Percentiles rank a stretch among this genome's conserved stretches.
Evolutionary conservation across 2,329 filamentous ascomycete species (phyloP).

Genomic region (Beauveria varroae): DNA sequence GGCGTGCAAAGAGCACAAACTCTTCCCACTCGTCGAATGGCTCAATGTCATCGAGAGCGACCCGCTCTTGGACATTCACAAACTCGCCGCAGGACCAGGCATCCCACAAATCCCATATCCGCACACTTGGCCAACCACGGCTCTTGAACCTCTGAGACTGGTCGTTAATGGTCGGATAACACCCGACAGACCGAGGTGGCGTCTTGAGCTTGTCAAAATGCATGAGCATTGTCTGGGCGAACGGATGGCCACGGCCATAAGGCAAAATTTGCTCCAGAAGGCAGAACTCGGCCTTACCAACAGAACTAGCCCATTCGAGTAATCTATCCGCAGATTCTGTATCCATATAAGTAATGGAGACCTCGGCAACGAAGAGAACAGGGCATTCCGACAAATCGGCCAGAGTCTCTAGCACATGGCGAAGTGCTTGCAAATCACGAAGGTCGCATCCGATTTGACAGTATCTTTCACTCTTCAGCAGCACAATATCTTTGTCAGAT

Average conservation of each 20-base stretch:
- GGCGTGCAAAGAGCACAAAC: slow-evolving; percentile 73
- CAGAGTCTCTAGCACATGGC: slow-evolving; percentile 49
- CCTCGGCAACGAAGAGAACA: slow-evolving; percentile 79
- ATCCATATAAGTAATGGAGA: slow-evolving; percentile 88
- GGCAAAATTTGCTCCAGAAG: slow-evolving; percentile 82
- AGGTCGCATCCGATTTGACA: slow-evolving; percentile 77
- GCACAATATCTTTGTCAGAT: slow-evolving; percentile 35
- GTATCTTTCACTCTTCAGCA: slow-evolving; percentile 63
- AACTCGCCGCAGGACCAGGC: slow-evolving; percentile 68
- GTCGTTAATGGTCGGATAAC: slow-evolving; percentile 57
- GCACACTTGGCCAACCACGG: slow-evolving; percentile 59
- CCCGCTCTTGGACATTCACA: slow-evolving; percentile 51
- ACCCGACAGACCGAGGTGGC: slow-evolving; percentile 64
- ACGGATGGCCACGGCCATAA: slow-evolving; percentile 69
- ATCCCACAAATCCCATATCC: slow-evolving; percentile 68
- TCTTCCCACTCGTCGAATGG: slow-evolving; percentile 97
- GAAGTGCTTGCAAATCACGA: slow-evolving; percentile 55
- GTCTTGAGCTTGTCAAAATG: slow-evolving; percentile 79
- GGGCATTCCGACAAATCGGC: slow-evolving; percentile 50
- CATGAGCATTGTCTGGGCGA: slow-evolving; percentile 75
- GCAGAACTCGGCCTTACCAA: slow-evolving; percentile 72
- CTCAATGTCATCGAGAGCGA: slow-evolving; percentile 61
- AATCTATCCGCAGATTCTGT: slow-evolving; percentile 63
- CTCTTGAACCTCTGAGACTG: slow-evolving; percentile 61
- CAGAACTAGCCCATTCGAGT: slow-evolving; percentile 66